A percentile compares a stretch with the other conserved stretches of the same genome.
These are phyloP conservation scores for Camelina laxa DNA, from an alignment of 345 rosid genomes.

Conservation along the genomic window DNA sequence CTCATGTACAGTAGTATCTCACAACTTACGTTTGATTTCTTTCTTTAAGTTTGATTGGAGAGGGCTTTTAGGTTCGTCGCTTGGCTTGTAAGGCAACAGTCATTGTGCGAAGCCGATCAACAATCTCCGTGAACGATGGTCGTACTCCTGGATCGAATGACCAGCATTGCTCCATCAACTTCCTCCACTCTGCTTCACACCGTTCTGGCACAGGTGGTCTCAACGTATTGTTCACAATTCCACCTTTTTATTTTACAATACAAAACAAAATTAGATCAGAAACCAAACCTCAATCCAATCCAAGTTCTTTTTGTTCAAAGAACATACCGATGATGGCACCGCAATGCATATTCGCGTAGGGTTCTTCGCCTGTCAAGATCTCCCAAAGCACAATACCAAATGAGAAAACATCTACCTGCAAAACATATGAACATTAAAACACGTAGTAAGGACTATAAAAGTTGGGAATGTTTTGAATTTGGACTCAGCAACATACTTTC, in stretches of 20 bases:
- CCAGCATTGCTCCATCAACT: constrained; percentile 92
- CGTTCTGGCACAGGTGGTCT: constrained; percentile 75
- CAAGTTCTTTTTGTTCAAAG: constrained; percentile 13
- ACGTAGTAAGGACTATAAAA: background rate
- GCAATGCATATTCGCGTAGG: constrained; percentile 88
- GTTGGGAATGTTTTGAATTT: background rate
- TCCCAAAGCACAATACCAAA: constrained; percentile 94
- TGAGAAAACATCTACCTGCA: constrained; percentile 92
- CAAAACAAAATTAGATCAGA: background rate
- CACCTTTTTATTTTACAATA: constrained; percentile 55
- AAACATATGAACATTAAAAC: constrained; percentile 3
- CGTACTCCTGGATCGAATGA: constrained; percentile 64
- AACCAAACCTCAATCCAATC: background rate
- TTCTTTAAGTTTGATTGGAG: background rate
- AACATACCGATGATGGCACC: constrained; percentile 90
- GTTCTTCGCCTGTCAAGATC: constrained; percentile 82
- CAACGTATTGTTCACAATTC: constrained; percentile 77
- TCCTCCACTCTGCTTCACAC: constrained; percentile 77
- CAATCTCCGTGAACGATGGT: constrained; percentile 84
- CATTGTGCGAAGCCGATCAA: constrained; percentile 63
- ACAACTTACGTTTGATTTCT: constrained; percentile 28
- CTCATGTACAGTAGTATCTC: background rate
- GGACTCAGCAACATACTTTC: constrained; percentile 53
- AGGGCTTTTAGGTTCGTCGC: constrained; percentile 41
- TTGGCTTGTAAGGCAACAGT: constrained; percentile 57